These are phyloP conservation scores for Scytalidium sp. DNA, from an alignment of 2,329 filamentous ascomycete species.

Conservation along the genomic window DNA sequence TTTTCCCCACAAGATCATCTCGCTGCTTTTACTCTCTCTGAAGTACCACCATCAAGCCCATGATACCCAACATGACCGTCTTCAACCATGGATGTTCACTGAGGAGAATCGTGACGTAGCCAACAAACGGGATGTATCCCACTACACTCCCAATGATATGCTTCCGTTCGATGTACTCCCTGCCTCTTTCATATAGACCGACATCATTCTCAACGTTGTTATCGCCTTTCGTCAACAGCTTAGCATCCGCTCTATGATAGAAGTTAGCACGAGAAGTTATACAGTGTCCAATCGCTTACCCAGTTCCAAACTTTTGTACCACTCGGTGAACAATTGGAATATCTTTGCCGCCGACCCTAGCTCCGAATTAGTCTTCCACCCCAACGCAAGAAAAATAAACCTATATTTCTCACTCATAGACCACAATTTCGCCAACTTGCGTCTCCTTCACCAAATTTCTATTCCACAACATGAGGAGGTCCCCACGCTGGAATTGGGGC, in stretches of 20 bases:
- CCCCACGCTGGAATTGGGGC: conserved; percentile 58
- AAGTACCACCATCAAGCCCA: conserved; percentile 90
- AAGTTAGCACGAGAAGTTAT: no score
- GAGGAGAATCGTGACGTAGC: conserved; percentile 93
- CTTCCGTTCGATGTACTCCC: conserved; percentile 80
- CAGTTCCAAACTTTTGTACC: conserved; percentile 67
- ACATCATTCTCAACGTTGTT: conserved; percentile 95
- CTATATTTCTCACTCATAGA: conserved; percentile 55
- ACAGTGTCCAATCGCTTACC: no score
- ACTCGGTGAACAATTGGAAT: conserved; percentile 97
- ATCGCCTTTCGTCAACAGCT: conserved; percentile 93
- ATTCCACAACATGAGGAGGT: conserved; percentile 59
- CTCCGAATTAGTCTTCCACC: background rate
- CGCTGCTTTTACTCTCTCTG: conserved; percentile 71
- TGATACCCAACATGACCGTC: conserved; percentile 88
- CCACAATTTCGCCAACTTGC: conserved; percentile 62
- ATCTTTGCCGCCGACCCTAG: conserved; percentile 80
- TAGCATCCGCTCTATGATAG: conserved; percentile 36
- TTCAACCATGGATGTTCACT: conserved; percentile 97
- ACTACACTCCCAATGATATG: conserved; percentile 94
- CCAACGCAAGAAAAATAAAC: background rate
- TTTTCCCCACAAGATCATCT: background rate
- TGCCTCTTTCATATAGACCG: conserved; percentile 80
- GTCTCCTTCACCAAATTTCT: conserved; percentile 1
- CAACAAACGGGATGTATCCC: conserved; percentile 89